Conservation (phyloP, 139 green algal genomes). For the Pseudopediastrum boryanum region DNA sequence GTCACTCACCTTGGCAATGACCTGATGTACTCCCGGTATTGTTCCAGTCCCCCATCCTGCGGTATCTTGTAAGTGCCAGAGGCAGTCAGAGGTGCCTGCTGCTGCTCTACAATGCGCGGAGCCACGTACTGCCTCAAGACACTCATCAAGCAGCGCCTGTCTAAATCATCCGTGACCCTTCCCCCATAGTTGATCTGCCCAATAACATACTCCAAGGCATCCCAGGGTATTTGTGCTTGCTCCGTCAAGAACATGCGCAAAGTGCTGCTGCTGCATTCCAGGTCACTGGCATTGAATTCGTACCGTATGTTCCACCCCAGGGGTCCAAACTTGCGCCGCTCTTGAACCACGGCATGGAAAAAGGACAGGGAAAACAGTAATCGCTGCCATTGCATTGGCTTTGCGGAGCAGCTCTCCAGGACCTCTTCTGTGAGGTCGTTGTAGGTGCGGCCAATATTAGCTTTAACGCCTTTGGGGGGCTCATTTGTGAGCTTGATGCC, state of each 20-base stretch:
- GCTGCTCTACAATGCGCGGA: slow-evolving; percentile 54
- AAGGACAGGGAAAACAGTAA: slow-evolving; percentile 68
- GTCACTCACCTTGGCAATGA: slow-evolving; percentile 16
- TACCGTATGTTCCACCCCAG: slow-evolving; percentile 92
- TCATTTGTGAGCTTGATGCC: slow-evolving; percentile 85
- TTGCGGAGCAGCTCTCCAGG: slow-evolving; percentile 48
- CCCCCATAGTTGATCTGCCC: slow-evolving; percentile 92
- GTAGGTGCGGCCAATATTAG: slow-evolving; percentile 66
- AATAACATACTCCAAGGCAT: slow-evolving; percentile 84
- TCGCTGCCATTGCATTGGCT: slow-evolving; percentile 57
- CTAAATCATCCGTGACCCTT: slow-evolving; percentile 86
- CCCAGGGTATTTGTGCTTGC: slow-evolving; percentile 73
- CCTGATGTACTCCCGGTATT: slow-evolving; percentile 70
- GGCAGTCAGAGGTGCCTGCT: slow-evolving; percentile 6
- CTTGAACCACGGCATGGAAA: slow-evolving; percentile 78
- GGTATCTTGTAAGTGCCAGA: slow-evolving; percentile 50
- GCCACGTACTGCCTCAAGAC: slow-evolving; percentile 78
- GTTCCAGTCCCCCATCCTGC: slow-evolving; percentile 49
- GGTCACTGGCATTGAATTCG: slow-evolving; percentile 84
- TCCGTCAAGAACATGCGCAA: slow-evolving; percentile 79
- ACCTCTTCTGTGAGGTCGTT: slow-evolving; percentile 44
- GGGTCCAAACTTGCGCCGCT: slow-evolving; percentile 88
- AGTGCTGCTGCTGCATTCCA: slow-evolving; percentile 81
- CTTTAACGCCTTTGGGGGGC: slow-evolving; percentile 72
- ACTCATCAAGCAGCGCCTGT: slow-evolving; percentile 78